A percentile compares a stretch with the other conserved stretches of the same genome.
phyloP scores from a whole-genome alignment of 2,329 filamentous ascomycete species.

The Paraphaeosphaeria sporulosa region DNA sequence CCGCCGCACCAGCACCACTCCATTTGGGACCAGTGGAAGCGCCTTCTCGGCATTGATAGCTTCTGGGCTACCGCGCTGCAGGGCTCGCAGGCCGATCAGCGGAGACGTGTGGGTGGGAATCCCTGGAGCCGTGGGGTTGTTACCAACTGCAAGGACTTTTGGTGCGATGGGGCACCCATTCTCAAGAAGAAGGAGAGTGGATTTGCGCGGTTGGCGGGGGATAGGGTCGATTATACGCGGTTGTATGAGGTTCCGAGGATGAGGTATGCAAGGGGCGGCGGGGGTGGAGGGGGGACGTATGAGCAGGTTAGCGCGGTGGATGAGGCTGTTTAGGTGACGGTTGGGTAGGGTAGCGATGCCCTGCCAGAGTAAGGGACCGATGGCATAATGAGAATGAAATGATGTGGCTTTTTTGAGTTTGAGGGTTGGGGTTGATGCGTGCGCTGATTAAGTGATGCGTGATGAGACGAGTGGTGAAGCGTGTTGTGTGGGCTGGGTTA shows the following conservation, averaged over 20 bases:
- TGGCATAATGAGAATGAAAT: too few species aligned
- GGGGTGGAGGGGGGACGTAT: constrained; percentile 57
- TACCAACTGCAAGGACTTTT: constrained; percentile 96
- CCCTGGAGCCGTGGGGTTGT: constrained; percentile 84
- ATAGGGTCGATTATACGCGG: constrained; percentile 82
- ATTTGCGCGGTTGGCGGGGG: constrained; percentile 77
- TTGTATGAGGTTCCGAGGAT: constrained; percentile 89
- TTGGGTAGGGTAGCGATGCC: neutral
- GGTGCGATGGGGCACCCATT: constrained; percentile 86
- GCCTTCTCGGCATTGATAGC: constrained; percentile 87
- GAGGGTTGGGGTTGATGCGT: too few species aligned
- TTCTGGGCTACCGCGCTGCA: constrained; percentile 90
- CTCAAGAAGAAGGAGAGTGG: constrained; percentile 80
- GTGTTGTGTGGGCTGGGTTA: too few species aligned
- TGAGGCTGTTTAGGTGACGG: constrained; percentile 19
- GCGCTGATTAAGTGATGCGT: too few species aligned
- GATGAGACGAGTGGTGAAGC: too few species aligned
- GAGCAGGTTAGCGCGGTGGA: constrained; percentile 62
- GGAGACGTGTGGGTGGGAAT: constrained; percentile 64
- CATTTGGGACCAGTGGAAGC: constrained; percentile 80
- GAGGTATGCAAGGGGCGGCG: constrained; percentile 55
- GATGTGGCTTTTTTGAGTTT: too few species aligned
- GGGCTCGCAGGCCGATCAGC: constrained; percentile 63
- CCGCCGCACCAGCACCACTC: constrained; percentile 60
- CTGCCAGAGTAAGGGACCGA: too few species aligned